These are phyloP conservation scores for Xerocomellus dryophilus DNA, from an alignment of 768 basidiomycete genomes.

Conservation along the genomic window DNA sequence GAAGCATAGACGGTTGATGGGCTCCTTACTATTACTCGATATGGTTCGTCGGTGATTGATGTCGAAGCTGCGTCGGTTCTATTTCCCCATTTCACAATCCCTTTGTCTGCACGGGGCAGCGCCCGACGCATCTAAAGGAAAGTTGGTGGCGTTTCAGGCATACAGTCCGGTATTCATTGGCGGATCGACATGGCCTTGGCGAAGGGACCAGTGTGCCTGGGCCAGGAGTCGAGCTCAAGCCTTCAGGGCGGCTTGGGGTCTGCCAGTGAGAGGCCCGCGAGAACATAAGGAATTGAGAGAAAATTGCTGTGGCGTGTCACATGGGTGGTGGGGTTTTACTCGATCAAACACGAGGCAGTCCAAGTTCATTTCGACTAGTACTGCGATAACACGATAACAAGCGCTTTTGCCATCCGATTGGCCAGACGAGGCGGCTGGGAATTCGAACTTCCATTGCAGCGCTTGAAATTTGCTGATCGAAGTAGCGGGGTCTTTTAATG, in stretches of 20 bases:
- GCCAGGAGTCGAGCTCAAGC: too few relatives aligned
- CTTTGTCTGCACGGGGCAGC: conserved; percentile 1
- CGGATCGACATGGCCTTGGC: background rate
- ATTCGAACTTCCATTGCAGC: background rate
- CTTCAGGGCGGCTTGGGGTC: too few relatives aligned
- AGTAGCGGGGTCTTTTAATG: background rate
- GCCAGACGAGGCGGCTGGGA: background rate
- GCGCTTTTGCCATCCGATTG: conserved; percentile 2
- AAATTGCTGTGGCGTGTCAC: conserved; percentile 1
- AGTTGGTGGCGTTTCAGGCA: background rate
- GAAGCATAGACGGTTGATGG: background rate
- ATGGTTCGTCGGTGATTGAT: conserved; percentile 13
- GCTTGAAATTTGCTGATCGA: background rate
- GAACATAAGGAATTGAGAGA: background rate
- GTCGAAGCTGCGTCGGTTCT: conserved; percentile 1
- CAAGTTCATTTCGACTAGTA: conserved; percentile 14
- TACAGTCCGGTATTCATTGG: background rate
- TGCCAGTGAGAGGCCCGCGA: background rate
- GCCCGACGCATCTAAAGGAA: background rate
- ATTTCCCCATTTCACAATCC: conserved; percentile 8
- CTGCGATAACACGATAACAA: conserved; percentile 1
- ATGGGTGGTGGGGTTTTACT: background rate
- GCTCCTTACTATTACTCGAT: background rate
- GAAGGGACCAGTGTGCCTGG: background rate
- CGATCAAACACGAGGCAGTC: conserved; percentile 24